Percentiles rank a stretch among this genome's conserved stretches.
These are phyloP conservation scores for Penicillium sp. DNA, from an alignment of 2,329 filamentous ascomycete species.

Conservation along the genomic window DNA sequence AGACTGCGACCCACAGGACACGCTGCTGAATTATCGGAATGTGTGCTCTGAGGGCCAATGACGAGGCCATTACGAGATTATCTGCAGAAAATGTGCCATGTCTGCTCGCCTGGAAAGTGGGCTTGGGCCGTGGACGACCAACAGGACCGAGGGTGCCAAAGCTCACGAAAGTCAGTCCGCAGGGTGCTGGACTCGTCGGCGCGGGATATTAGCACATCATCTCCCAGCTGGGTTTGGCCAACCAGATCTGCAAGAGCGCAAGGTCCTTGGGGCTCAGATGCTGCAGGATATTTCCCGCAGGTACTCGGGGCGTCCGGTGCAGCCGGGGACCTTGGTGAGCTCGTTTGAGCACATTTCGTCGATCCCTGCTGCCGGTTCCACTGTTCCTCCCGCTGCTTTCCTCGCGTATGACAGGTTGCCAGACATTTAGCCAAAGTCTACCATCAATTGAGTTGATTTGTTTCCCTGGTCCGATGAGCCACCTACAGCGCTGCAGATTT, in stretches of 20 bases:
- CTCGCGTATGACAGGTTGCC: not conserved
- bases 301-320: constrained; percentile 1
- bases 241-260: constrained; percentile 6
- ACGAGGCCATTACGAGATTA: not conserved
- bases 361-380: constrained; percentile 15
- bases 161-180: constrained; percentile 1
- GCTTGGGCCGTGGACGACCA: not conserved
- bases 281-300: not conserved
- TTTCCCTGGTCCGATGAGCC: no score
- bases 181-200: not conserved
- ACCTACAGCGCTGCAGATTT: not conserved
- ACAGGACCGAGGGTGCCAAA: not conserved
- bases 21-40: not conserved
- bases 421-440: not conserved
- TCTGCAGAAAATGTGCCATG: not conserved
- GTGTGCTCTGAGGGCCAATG: not conserved
- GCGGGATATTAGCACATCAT: not conserved
- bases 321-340: constrained; percentile 33
- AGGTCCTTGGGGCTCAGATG: constrained; percentile 13
- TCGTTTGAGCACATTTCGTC: constrained; percentile 36
- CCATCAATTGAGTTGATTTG: not conserved
- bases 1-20: not conserved
- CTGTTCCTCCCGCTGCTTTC: not conserved
- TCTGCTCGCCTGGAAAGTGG: not conserved
- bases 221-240: not conserved